Base-by-base conservation (phyloP, 352 stramenopile species). In the Globisporangium ultimum region DNA sequence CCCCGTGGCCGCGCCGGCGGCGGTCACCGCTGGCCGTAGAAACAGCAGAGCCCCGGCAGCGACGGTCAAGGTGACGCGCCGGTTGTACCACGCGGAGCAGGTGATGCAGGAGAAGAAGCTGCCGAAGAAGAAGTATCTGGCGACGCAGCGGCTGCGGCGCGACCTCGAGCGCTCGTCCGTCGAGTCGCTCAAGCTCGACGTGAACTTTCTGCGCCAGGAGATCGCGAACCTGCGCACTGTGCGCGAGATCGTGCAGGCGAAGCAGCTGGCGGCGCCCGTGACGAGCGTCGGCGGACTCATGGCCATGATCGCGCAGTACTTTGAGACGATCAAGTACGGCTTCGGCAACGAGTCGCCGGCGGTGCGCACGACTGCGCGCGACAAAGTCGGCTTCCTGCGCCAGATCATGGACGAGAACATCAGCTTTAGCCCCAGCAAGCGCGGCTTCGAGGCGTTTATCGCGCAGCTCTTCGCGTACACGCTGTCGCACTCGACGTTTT, bases 101-200 rank as follows among this genome's bases (percentile, higher is more conserved):
- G 52, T 72, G 22, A 68, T 72, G 65, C 55, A 66, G 24, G 47
- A 61, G 10, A 55, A 53, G 52, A 57, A 64, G 36, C 51, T 58
- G 48, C 65, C 61, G n/a, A 72, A 72, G 56, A 72, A 72, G 45
- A 68, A 68, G 61, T 72, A 72, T 52, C 58, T 72, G 41, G 65
- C 65, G n/a, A 72, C 55, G 28, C 65, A 72, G 61, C 56, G 65
- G 11, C 48, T 72, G 41, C 60, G 65, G 1, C 65, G 65, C 40
- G 65, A 72, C 65, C 36, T 66, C 40, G 65, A 72, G 53, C 65
- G 65, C 32, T 66, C 65, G 17, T 63, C 58, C 0, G 47, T 59
- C 34, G 61, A 72, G 54, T 69, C 66, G 43, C 58, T 67, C 13
- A 40, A 46, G 20, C 53, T 72, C 17, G 65, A 72, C 45, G 66